A percentile compares a stretch with the other conserved stretches of the same genome.
Conservation (phyloP, 2,329 filamentous ascomycete species). For the Paraphoma chrysanthemicola region DNA sequence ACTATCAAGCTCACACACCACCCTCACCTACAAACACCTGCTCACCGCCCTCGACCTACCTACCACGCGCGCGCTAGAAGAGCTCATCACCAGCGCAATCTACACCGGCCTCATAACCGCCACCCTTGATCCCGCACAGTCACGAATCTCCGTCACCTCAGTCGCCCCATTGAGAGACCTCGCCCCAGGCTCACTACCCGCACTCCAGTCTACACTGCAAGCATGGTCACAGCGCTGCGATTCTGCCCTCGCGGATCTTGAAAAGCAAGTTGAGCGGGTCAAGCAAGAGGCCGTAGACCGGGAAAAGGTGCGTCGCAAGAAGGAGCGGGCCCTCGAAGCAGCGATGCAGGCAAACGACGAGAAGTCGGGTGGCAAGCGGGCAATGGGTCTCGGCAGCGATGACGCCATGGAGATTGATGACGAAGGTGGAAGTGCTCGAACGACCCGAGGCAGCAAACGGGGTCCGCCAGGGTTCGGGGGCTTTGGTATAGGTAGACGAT, state of each 20-base stretch:
- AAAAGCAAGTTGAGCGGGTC: conserved; percentile 74
- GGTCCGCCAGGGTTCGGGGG: conserved; percentile 30
- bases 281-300: conserved; percentile 54
- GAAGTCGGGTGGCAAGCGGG: conserved; percentile 34
- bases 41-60: conserved; percentile 71
- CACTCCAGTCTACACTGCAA: conserved; percentile 71
- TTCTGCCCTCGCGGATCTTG: conserved; percentile 74
- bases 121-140: conserved; percentile 80
- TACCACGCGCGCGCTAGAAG: conserved; percentile 76
- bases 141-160: conserved; percentile 77
- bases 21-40: conserved; percentile 76
- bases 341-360: conserved; percentile 34
- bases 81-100: conserved; percentile 84
- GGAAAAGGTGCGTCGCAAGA: conserved; percentile 52
- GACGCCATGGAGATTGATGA: conserved; percentile 49
- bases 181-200: conserved; percentile 72
- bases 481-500: conserved; percentile 34
- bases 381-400: conserved; percentile 30
- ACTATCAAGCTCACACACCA: conserved; percentile 70
- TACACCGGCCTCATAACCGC: conserved; percentile 84
- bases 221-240: conserved; percentile 83
- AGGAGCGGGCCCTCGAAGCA: conserved; percentile 47
- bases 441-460: conserved; percentile 38
- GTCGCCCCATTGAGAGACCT: conserved; percentile 89
- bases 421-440: conserved; percentile 33